These are phyloP conservation scores for Fagus sylvatica DNA, from an alignment of 306 rosid genomes.

Conservation along the genomic window DNA sequence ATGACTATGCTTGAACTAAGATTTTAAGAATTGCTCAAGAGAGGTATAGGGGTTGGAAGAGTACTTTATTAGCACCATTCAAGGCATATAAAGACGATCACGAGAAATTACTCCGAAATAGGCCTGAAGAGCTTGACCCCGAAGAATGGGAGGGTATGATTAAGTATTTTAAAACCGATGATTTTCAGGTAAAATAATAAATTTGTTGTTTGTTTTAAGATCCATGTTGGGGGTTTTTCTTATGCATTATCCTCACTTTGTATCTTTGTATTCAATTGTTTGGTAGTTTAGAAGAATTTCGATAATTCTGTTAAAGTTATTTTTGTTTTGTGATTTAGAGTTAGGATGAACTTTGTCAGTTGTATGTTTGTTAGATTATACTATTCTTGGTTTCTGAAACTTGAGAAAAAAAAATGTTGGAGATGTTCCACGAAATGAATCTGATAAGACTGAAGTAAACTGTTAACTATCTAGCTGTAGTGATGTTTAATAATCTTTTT, in stretches of 20 bases:
- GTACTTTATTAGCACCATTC: no score
- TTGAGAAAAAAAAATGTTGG: neutral
- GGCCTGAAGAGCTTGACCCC: no score
- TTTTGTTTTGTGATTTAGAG: neutral
- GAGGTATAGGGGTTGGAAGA: no score
- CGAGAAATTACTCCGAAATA: no score
- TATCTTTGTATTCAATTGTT: neutral
- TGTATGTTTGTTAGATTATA: neutral
- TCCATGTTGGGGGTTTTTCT: neutral
- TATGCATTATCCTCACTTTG: neutral
- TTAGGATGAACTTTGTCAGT: neutral
- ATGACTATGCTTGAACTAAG: no score
- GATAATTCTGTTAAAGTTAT: neutral
- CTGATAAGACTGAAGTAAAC: neutral
- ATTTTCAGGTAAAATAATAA: no score
- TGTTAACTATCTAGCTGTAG: no score
- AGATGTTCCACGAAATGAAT: neutral
- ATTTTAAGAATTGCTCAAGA: no score
- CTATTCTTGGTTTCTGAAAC: neutral
- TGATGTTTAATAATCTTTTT: neutral
- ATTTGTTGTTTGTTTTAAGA: neutral
- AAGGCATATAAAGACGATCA: no score
- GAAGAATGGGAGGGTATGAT: no score
- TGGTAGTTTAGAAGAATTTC: constrained; percentile 14
- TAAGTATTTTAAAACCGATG: no score